Base-by-base conservation (phyloP, 78 protist genomes). In the Dictyostelium firmibasis region DNA sequence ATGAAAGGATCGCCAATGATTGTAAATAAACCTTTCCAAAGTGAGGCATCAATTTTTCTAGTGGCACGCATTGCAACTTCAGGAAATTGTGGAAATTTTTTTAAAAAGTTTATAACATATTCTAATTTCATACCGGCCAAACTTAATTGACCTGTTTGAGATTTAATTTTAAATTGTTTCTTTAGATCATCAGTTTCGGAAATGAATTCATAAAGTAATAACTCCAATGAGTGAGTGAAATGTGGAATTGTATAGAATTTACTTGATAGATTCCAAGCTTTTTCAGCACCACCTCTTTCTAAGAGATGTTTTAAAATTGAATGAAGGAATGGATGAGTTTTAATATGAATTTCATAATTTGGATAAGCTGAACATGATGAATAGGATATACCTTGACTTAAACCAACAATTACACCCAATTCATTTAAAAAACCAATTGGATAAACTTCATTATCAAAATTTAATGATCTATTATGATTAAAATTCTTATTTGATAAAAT, bases 301-400 rank as follows among this genome's bases (percentile, higher is more conserved):
- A 94, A 14, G 11, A 94, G 23, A 83, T 94, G 97, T 20, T 91
- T 86, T 84, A 94, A 84, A 29, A 94, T 88, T 6, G 97, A 94
- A 31, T 94, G 97, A 27, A 94, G 93, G 84, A 94, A 94, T 53
- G 97, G 97, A 69, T 94, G 97, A 0, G 92, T 94, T 44, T 94
- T 94, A 41, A 88, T 94, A 27, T 76, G 91, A 18, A 94, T 50
- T 29, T 89, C 94, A 53, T 88, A 94, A 86, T 89, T 86, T 18
- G 97, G 97, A 60, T 76, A 84, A 0, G 77, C 87, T 6, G 97
- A 85, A 47, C 93, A 88, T 6, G 83, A 87, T 23, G 69, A 50
- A 60, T 94, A 94, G 0, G 86, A 38, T 18, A 94, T 86, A 43
- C 92, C 91, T n/a, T 94, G 97, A 27, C 83, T 20, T 8, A 94